These are phyloP conservation scores for Leucosporidium yakuticum DNA, from an alignment of 768 basidiomycete species.

Conservation along the genomic window DNA sequence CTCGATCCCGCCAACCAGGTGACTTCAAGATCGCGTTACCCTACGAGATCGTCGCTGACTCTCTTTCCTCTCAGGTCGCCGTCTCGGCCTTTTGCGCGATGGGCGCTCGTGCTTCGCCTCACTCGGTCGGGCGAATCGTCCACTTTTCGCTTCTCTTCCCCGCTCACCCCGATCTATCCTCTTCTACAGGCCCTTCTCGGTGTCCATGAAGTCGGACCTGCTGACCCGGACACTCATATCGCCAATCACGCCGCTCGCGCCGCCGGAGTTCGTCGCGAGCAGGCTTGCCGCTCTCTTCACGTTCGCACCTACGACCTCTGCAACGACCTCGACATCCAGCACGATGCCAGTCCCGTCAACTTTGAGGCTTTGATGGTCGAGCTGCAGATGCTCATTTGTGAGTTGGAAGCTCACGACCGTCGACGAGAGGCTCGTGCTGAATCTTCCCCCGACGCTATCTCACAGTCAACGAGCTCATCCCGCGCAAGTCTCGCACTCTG, in stretches of 20 bases:
- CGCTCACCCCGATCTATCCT: too few relatives aligned
- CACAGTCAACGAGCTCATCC: constrained; percentile 18
- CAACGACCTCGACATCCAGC: background rate
- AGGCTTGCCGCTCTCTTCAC: constrained; percentile 10
- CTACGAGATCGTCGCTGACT: background rate
- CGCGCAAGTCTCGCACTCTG: background rate
- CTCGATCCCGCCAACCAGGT: constrained; percentile 14
- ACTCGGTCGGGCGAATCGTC: constrained; percentile 11
- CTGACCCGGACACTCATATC: background rate
- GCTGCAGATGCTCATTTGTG: constrained; percentile 19
- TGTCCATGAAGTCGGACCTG: background rate
- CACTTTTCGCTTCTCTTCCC: background rate
- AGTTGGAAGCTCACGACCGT: background rate
- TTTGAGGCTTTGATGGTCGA: constrained; percentile 17
- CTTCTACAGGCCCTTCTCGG: constrained; percentile 17
- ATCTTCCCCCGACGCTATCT: background rate
- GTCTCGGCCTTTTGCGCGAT: constrained; percentile 21
- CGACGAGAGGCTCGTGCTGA: background rate
- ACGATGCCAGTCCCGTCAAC: constrained; percentile 5
- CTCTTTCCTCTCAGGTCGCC: background rate
- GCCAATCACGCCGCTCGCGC: background rate
- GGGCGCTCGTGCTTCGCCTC: constrained; percentile 19
- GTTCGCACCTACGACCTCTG: constrained; percentile 12
- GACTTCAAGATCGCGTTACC: background rate
- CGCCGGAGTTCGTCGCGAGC: constrained; percentile 14